Base-by-base conservation (phyloP, 257 asterid genomes). In the Lavandula angustifolia region DNA sequence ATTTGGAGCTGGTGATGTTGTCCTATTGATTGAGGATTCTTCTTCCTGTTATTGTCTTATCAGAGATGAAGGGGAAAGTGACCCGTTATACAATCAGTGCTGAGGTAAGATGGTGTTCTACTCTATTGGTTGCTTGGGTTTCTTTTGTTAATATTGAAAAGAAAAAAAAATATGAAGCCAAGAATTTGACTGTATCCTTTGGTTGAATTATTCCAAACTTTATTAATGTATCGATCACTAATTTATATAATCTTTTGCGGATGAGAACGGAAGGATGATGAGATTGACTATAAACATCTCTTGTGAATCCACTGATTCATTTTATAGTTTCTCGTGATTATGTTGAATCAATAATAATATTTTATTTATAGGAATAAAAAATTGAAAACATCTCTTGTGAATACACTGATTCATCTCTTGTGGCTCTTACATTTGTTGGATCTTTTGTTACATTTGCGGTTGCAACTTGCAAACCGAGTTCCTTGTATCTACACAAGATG, bases 101-200 rank as follows among this genome's bases (percentile, higher is more conserved):
- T 42, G 96, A 88, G 96, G 98, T 88, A 79, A 47, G 84, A 54
- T 22, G 29, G 46, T 48, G 10, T 13, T n/a, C n/a, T n/a, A n/a
- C n/a, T 57, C 34, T 8, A 38, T 33, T 56, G 33, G 14, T 32
- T 41, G 35, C 5, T 3, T n/a, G 35, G 14, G n/a, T 70, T 33
- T 32, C 41, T 44, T n/a, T n/a, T n/a, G n/a, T n/a, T n/a, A n/a
- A n/a, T n/a, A n/a, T n/a, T n/a, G n/a, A n/a, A n/a, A n/a, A n/a
- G n/a, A n/a, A n/a, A n/a, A n/a, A n/a, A n/a, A n/a, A n/a, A n/a
- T n/a, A n/a, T n/a, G n/a, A n/a, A n/a, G n/a, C n/a, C n/a, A n/a
- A n/a, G n/a, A n/a, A n/a, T n/a, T n/a, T n/a, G n/a, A n/a, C n/a
- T n/a, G n/a, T n/a, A 16, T n/a, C 50, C 3, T 57, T 49, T 52